Percentiles rank a stretch among this genome's conserved stretches.
Conservation (phyloP, 345 rosid species). For the Lenwebbia sp. region DNA sequence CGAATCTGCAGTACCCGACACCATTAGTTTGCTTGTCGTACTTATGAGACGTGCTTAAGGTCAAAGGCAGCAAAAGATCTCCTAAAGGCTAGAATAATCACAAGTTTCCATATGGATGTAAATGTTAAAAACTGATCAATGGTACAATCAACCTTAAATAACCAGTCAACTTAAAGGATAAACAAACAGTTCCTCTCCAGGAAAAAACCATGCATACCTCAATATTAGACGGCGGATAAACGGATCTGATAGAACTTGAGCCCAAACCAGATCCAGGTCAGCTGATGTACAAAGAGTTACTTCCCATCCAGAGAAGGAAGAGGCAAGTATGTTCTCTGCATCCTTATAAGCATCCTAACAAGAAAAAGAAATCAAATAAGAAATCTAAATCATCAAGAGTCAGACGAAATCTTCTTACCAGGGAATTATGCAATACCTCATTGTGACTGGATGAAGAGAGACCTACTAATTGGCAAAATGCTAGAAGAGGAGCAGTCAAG, state of each 20-base stretch:
- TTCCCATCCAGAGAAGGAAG: conserved; percentile 78
- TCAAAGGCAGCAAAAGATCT: not conserved
- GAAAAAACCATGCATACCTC: conserved; percentile 34
- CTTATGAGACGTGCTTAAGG: not conserved
- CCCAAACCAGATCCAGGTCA: conserved; percentile 88
- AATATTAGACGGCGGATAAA: conserved; percentile 85
- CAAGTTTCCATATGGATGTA: not conserved
- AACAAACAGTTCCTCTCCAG: not conserved
- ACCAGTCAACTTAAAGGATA: not conserved
- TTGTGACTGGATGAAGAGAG: conserved; percentile 29
- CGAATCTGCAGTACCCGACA: conserved; percentile 43
- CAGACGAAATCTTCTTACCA: not conserved
- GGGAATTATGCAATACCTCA: conserved; percentile 28
- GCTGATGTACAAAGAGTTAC: conserved; percentile 69
- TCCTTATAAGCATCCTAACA: conserved; percentile 43
- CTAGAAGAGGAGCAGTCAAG: conserved; percentile 85
- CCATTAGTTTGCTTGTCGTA: not conserved
- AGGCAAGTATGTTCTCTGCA: conserved; percentile 69
- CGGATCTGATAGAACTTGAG: conserved; percentile 75
- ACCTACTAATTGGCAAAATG: conserved; percentile 79
- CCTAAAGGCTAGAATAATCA: not conserved
- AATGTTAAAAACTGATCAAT: not conserved
- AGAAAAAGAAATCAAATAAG: not conserved
- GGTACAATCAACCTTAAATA: not conserved
- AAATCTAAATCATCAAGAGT: not conserved